These are phyloP conservation scores for Dactylorhiza incarnata DNA, from an alignment of 106 monocot genomes.

Conservation along the genomic window DNA sequence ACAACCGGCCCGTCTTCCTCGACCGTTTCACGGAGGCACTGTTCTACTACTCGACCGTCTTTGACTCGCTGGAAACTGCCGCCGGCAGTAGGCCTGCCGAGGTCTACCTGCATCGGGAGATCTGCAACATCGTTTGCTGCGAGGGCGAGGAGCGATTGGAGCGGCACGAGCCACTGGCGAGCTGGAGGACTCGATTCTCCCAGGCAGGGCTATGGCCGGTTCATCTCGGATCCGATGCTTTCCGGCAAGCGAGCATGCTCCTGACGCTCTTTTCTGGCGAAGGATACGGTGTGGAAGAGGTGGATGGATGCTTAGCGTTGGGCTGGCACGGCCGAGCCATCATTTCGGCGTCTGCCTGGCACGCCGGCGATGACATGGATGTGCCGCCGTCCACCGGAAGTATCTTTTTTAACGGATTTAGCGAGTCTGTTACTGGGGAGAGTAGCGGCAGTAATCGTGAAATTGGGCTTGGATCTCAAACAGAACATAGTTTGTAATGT, in stretches of 20 bases:
- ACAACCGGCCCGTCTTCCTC: conserved; percentile 43
- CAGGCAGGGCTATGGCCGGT: conserved; percentile 31
- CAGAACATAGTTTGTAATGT: conserved; percentile 1
- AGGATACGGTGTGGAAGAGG: conserved; percentile 57
- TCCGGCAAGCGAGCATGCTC: conserved; percentile 71
- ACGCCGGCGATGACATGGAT: conserved; percentile 5
- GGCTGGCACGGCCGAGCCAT: conserved; percentile 65
- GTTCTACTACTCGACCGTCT: conserved; percentile 67
- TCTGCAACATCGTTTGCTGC: conserved; percentile 59
- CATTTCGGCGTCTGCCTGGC: conserved; percentile 71
- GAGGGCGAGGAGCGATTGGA: conserved; percentile 50
- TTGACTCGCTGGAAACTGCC: conserved; percentile 59
- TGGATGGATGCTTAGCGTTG: conserved; percentile 49
- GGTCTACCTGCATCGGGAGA: conserved; percentile 45
- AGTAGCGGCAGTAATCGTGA: neutral
- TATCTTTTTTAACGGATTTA: neutral
- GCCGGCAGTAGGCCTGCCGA: conserved; percentile 26
- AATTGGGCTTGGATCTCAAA: neutral
- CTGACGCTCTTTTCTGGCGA: conserved; percentile 63
- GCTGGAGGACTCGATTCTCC: conserved; percentile 37
- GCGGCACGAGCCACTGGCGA: conserved; percentile 60
- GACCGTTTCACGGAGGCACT: conserved; percentile 76
- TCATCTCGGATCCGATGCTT: conserved; percentile 50
- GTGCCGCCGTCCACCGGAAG: neutral
- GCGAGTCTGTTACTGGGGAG: neutral